phyloP scores from a whole-genome alignment of 257 asterid species.

The Thymus mandschuricus region DNA sequence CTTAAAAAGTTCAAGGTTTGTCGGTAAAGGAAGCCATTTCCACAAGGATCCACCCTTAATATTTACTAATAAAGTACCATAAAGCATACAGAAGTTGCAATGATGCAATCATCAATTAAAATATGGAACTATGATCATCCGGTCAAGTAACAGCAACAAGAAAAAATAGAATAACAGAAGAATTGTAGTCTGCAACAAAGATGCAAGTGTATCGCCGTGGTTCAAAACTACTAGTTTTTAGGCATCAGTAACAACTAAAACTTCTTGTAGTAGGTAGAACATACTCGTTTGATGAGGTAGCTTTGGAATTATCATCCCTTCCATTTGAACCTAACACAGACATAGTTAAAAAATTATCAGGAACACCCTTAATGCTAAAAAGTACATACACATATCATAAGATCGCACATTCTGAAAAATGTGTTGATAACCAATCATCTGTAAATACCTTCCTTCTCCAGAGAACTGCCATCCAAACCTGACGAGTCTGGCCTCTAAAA shows the following conservation, averaged over 20 bases:
- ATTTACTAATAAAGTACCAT: no score
- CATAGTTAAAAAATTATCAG: slow-evolving; percentile 22
- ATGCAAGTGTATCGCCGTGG: background rate
- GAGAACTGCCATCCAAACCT: slow-evolving; percentile 36
- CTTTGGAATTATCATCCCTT: slow-evolving; percentile 42
- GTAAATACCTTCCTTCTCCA: slow-evolving; percentile 43
- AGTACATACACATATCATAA: background rate
- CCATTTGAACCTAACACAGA: slow-evolving; percentile 51
- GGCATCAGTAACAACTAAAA: slow-evolving; percentile 19
- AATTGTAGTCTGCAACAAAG: background rate
- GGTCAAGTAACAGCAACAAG: slow-evolving; percentile 11
- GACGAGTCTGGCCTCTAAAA: slow-evolving; percentile 42
- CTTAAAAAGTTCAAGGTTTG: background rate
- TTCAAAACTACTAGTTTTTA: background rate
- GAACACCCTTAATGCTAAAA: slow-evolving; percentile 5
- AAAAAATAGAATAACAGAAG: slow-evolving; percentile 17
- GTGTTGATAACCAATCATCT: slow-evolving; percentile 13
- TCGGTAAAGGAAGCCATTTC: background rate
- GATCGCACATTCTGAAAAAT: slow-evolving; percentile 4
- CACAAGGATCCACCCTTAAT: no score
- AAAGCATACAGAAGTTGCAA: slow-evolving; percentile 8
- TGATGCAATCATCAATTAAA: slow-evolving; percentile 2
- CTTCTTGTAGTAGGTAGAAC: slow-evolving; percentile 33
- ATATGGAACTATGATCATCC: slow-evolving; percentile 9
- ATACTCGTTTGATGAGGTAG: slow-evolving; percentile 55